Percentiles rank a stretch among this genome's conserved stretches.
Evolutionary conservation across 371 early-diverging fungal species (phyloP).

Genomic region (Capillidium heterosporum): DNA sequence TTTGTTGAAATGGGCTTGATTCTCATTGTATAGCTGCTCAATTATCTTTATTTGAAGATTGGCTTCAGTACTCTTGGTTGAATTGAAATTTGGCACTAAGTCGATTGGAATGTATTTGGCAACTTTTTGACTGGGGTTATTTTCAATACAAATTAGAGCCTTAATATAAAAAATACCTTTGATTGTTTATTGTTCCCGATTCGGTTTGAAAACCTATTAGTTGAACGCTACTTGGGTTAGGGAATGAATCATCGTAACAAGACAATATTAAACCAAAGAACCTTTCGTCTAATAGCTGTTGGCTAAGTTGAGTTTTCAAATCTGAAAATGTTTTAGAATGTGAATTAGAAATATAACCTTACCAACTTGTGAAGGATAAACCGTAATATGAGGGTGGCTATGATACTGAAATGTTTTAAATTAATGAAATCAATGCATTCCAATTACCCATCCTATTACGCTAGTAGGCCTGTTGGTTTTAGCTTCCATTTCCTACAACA

Average conservation of each 20-base stretch:
- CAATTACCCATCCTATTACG: background rate
- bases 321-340: background rate
- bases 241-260: background rate
- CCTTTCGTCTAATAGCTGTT: background rate
- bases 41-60: no score
- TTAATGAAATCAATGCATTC: background rate
- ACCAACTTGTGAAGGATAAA: background rate
- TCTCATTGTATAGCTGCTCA: no score
- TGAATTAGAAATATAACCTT: background rate
- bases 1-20: no score
- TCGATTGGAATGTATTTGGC: no score
- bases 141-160: no score
- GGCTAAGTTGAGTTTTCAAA: background rate
- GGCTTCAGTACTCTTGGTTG: no score
- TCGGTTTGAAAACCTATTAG: background rate
- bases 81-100: no score
- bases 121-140: no score
- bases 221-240: background rate
- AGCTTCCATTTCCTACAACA: background rate
- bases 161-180: no score
- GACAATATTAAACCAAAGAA: background rate
- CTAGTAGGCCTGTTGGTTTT: background rate
- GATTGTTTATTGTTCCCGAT: background rate
- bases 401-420: background rate
- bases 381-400: slow-evolving; percentile 1